Evolutionary conservation across 2,329 filamentous ascomycete genomes (phyloP), one percentile per base, ranked within the genome.

Genomic region (Ophiosphaerella herpotricha): DNA sequence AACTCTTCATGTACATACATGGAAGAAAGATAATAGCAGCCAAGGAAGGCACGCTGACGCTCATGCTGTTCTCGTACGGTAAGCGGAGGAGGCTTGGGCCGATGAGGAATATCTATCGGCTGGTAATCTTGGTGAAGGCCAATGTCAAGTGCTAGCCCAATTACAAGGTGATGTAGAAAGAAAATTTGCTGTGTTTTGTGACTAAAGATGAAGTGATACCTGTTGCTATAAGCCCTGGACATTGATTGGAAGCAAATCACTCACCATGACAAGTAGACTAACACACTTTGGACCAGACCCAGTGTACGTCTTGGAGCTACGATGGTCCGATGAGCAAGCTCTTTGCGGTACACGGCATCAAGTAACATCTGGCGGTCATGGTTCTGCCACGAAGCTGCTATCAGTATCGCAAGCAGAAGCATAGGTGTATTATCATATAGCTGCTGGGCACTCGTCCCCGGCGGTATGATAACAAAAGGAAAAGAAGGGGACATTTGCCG

Each of bases 131-230:
- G 54, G 39, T 71, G 63, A 0, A 72, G 54, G 5, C 63, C 66
- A 13, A 71, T 63, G 18, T 72, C 70, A 24, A 71, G 53, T 6
- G 68, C 63, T 16, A 72, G 46, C 0, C 67, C 67, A 47, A 67
- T 58, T 2, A 66, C 61, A 11, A 71, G 52, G 32, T 71, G 66
- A 21, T 70, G 62, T 2, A 72, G 45, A 16, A 67, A 66, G 38
- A 67, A 68, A 13, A 64, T 68, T 33, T 68, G 67, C 43, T 72
- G 67, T 7, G 68, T 71, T 39, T 70, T 70, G 47, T 71, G 68
- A 38, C 64, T 70, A 33, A 71, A 71, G 0, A 70, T 55, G 26
- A 68, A 72, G 33, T 71, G 68, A 35, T 72, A 71, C 64, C 67
- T 71, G 35, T 3, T 3, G 1, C 2, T 16, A 14, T 63, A 5